A percentile compares a stretch with the other conserved stretches of the same genome.
Conservation (phyloP, 306 rosid genomes). For the Luffa aegyptiaca region DNA sequence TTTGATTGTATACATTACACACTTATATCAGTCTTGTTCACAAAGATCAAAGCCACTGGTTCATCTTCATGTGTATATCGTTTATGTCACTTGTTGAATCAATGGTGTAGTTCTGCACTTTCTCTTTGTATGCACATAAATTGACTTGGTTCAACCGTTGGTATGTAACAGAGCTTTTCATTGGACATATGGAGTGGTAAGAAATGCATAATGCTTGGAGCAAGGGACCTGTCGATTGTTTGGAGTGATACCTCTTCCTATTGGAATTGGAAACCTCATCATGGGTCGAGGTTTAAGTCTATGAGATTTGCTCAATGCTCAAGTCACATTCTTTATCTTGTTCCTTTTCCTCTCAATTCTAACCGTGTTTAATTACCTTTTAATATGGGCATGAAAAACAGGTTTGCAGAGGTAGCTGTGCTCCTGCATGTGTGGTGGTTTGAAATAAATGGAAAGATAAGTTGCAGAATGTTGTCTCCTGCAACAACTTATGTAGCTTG, state of each 20-base stretch:
- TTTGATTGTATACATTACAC: no score
- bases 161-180: not conserved
- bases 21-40: not conserved
- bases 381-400: not conserved
- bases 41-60: not conserved
- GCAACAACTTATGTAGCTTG: constrained; percentile 4
- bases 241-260: not conserved
- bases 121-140: not conserved
- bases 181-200: constrained; percentile 14
- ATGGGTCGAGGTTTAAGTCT: not conserved
- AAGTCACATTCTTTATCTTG: not conserved
- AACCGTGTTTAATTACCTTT: not conserved
- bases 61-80: not conserved
- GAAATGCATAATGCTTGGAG: constrained; percentile 12
- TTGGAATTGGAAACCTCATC: constrained; percentile 4
- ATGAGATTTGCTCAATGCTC: not conserved
- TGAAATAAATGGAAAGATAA: constrained; percentile 1
- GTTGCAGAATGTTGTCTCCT: constrained; percentile 2
- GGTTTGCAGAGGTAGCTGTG: constrained; percentile 12
- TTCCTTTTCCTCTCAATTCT: not conserved
- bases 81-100: not conserved
- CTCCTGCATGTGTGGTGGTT: not conserved
- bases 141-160: not conserved
- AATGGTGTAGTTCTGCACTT: not conserved
- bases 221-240: constrained; percentile 1